Percentiles rank a stretch among this genome's conserved stretches.
Conservation (phyloP, 2,329 filamentous ascomycete genomes). For the Beauveria scarabaeidicola region DNA sequence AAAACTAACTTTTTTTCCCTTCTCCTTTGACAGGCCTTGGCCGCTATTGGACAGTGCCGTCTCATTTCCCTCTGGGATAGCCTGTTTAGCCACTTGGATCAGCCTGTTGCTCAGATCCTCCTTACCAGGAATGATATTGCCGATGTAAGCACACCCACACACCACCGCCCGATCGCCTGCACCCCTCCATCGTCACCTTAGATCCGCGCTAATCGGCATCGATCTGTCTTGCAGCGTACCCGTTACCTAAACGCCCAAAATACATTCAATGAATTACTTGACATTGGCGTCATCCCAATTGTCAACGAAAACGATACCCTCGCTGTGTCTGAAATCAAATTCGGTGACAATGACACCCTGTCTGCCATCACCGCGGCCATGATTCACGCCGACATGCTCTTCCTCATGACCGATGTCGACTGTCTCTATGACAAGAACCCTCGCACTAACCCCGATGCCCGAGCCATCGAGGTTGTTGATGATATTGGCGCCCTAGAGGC, state of each 20-base stretch:
- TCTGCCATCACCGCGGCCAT: conserved; percentile 95
- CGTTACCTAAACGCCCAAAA: conserved; percentile 97
- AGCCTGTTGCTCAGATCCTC: conserved; percentile 90
- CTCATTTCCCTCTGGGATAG: conserved; percentile 95
- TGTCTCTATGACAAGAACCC: conserved; percentile 97
- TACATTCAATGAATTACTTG: conserved; percentile 79
- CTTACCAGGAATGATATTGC: conserved; percentile 94
- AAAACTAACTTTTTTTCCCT: background rate
- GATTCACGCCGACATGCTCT: conserved; percentile 93
- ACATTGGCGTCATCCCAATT: conserved; percentile 95
- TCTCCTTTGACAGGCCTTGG: conserved; percentile 56
- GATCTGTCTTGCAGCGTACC: conserved; percentile 50
- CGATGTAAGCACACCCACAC: conserved; percentile 50
- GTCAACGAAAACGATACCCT: conserved; percentile 99
- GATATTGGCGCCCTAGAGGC: conserved; percentile 77
- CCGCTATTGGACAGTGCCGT: conserved; percentile 91
- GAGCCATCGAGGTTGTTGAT: conserved; percentile 84
- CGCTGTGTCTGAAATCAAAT: conserved; percentile 97
- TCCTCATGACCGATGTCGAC: conserved; percentile 98
- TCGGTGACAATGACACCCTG: conserved; percentile 96
- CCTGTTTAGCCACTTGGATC: conserved; percentile 75
- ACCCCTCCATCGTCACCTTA: conserved; percentile 6
- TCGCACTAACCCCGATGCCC: conserved; percentile 71
- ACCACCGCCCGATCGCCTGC: background rate
- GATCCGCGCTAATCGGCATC: conserved; percentile 6